A percentile compares a stretch with the other conserved stretches of the same genome.
Evolutionary conservation across 768 basidiomycete species (phyloP).

Genomic region (Tulasnella calospora): DNA sequence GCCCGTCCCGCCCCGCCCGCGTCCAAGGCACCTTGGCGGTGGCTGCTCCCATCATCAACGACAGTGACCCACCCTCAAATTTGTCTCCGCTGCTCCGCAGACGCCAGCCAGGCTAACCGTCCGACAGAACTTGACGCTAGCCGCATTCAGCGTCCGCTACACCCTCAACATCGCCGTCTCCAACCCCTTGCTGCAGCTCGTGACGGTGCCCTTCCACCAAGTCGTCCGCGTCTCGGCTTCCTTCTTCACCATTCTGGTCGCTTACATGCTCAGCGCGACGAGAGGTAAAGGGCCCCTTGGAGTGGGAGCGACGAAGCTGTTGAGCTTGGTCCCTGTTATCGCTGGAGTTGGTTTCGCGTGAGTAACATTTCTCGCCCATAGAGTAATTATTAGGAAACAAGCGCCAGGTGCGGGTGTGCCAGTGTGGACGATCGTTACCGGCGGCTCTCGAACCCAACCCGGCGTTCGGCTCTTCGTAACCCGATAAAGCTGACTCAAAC

Average conservation of each 20-base stretch:
- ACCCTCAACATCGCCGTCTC: slow-evolving; percentile 93
- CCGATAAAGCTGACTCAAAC: background rate
- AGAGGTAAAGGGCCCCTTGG: slow-evolving; percentile 30
- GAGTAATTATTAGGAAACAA: no score
- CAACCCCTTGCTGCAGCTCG: slow-evolving; percentile 82
- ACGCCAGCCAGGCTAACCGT: slow-evolving; percentile 50
- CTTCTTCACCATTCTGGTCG: slow-evolving; percentile 81
- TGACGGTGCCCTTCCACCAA: slow-evolving; percentile 97
- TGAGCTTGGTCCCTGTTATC: slow-evolving; percentile 81
- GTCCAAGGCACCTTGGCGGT: background rate
- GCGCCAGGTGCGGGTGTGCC: no score
- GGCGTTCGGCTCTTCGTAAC: background rate
- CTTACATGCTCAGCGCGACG: slow-evolving; percentile 59
- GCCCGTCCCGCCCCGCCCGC: background rate
- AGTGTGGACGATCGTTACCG: no score
- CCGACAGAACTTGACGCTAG: slow-evolving; percentile 57
- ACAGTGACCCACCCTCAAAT: background rate
- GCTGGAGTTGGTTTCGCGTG: slow-evolving; percentile 89
- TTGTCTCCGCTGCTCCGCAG: slow-evolving; percentile 29
- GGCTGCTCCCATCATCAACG: background rate
- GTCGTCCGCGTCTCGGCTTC: slow-evolving; percentile 94
- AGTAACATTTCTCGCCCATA: no score
- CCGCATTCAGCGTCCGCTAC: slow-evolving; percentile 83
- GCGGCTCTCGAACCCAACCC: no score
- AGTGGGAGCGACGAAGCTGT: slow-evolving; percentile 40